A percentile compares a stretch with the other conserved stretches of the same genome.
phyloP scores from a whole-genome alignment of 768 basidiomycete genomes.

The Macrolepiota albuminosa region DNA sequence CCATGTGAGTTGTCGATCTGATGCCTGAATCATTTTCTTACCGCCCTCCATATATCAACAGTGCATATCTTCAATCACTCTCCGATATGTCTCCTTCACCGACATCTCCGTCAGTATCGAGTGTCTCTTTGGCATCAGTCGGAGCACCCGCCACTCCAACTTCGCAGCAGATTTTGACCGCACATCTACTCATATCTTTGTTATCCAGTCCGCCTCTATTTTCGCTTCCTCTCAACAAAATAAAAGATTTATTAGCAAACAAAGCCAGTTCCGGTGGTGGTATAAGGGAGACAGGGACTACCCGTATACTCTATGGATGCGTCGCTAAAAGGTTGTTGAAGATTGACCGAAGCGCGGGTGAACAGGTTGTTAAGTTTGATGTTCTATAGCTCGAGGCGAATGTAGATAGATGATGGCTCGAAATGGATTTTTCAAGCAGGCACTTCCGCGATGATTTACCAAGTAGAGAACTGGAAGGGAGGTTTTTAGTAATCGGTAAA shows the following conservation, averaged over 20 bases:
- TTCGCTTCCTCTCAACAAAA: slow-evolving; percentile 54
- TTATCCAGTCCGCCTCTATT: slow-evolving; percentile 48
- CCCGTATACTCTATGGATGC: slow-evolving; percentile 66
- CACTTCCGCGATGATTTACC: not conserved
- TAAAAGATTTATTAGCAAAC: slow-evolving; percentile 51
- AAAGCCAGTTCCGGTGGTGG: slow-evolving; percentile 35
- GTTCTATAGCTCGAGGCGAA: slow-evolving; percentile 22
- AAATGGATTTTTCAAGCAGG: not conserved
- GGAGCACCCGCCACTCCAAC: slow-evolving; percentile 35
- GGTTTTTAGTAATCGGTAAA: not conserved
- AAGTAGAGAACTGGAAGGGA: too few relatives aligned
- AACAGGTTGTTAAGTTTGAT: slow-evolving; percentile 75
- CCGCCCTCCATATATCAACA: slow-evolving; percentile 19
- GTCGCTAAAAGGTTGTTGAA: slow-evolving; percentile 78
- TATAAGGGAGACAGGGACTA: slow-evolving; percentile 40
- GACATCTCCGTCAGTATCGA: slow-evolving; percentile 53
- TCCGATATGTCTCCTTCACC: slow-evolving; percentile 46
- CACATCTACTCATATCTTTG: slow-evolving; percentile 58
- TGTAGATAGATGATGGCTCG: not conserved
- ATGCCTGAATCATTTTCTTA: not conserved
- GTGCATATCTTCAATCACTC: slow-evolving; percentile 54
- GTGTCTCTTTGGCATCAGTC: slow-evolving; percentile 40
- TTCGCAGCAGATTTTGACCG: slow-evolving; percentile 67
- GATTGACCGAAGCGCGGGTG: slow-evolving; percentile 71
- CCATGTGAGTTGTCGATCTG: slow-evolving; percentile 40